Conservation (phyloP, 306 rosid species). For the Ormosia semicastrata region DNA sequence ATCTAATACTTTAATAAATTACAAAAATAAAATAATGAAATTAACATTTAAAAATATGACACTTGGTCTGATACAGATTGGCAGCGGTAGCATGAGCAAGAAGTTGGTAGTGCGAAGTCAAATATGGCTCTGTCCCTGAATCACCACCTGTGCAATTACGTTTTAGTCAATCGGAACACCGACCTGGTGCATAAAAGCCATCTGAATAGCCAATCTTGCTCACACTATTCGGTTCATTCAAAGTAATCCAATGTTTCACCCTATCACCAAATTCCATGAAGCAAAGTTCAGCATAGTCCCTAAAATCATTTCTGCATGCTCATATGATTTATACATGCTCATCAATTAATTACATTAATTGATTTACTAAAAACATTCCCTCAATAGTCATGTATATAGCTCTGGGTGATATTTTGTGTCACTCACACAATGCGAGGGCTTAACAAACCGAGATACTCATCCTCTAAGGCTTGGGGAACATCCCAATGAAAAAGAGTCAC, state of each 20-base stretch:
- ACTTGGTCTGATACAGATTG: background rate
- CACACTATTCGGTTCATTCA: conserved; percentile 42
- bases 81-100: background rate
- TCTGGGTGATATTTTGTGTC: too few species aligned
- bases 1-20: too few species aligned
- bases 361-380: too few species aligned
- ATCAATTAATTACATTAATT: too few species aligned
- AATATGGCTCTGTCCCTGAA: background rate
- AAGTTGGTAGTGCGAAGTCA: background rate
- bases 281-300: background rate
- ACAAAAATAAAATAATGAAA: too few species aligned
- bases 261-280: background rate
- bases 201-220: conserved; percentile 38
- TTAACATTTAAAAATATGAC: too few species aligned
- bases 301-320: background rate
- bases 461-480: too few species aligned
- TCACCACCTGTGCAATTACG: background rate
- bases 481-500: too few species aligned
- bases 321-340: too few species aligned
- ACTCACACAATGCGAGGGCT: too few species aligned
- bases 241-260: background rate
- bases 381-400: too few species aligned
- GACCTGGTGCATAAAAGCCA: background rate
- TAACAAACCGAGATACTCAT: too few species aligned
- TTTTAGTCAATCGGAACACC: background rate